phyloP scores from a whole-genome alignment of 2,329 filamentous ascomycete genomes.

The Pseudogymnoascus sp. region DNA sequence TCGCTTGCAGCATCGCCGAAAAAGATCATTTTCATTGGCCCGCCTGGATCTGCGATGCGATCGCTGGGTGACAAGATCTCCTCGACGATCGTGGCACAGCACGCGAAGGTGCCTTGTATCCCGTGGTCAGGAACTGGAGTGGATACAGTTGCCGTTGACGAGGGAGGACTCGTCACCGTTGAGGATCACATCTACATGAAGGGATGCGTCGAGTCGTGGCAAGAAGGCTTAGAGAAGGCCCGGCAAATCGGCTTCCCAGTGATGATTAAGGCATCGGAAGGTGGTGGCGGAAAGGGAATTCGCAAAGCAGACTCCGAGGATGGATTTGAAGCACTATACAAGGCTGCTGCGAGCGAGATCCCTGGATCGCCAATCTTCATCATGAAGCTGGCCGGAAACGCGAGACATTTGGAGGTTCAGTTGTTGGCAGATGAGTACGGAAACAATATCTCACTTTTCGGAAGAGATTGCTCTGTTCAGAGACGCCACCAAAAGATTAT shows the following conservation, averaged over 20 bases:
- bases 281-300: slow-evolving; percentile 98
- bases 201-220: slow-evolving; percentile 81
- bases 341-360: slow-evolving; percentile 93
- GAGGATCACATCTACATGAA: slow-evolving; percentile 75
- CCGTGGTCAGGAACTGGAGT: slow-evolving; percentile 98
- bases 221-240: slow-evolving; percentile 83
- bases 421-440: slow-evolving; percentile 97
- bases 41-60: slow-evolving; percentile 95
- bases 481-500: slow-evolving; percentile 99
- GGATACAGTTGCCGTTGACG: slow-evolving; percentile 67
- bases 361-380: slow-evolving; percentile 99
- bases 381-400: slow-evolving; percentile 98
- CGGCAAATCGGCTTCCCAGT: slow-evolving; percentile 93
- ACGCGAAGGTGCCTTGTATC: slow-evolving; percentile 92
- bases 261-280: slow-evolving; percentile 99
- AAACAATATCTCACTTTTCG: slow-evolving; percentile 98
- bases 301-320: slow-evolving; percentile 85
- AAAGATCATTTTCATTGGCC: slow-evolving; percentile 98
- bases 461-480: slow-evolving; percentile 97
- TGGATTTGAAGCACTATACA: slow-evolving; percentile 80
- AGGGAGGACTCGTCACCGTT: slow-evolving; percentile 84
- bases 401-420: slow-evolving; percentile 94
- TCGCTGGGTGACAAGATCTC: slow-evolving; percentile 99
- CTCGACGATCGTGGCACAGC: slow-evolving; percentile 96
- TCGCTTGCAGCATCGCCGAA: slow-evolving; percentile 92